A percentile compares a stretch with the other conserved stretches of the same genome.
These are phyloP conservation scores for Narthecium ossifragum DNA, from an alignment of 106 monocot species.

Conservation along the genomic window DNA sequence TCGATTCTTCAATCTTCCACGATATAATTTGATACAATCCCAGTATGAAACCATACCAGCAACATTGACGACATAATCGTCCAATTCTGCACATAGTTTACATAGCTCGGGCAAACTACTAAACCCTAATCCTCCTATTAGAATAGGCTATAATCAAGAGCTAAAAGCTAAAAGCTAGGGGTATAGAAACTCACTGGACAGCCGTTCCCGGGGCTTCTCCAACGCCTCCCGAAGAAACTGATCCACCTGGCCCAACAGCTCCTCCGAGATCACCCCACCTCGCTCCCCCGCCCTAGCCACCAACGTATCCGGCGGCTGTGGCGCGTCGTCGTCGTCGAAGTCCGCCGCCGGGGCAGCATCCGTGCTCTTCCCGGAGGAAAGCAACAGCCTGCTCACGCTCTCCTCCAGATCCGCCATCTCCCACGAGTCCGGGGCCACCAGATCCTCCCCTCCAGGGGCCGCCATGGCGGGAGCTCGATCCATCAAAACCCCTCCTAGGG, in stretches of 20 bases:
- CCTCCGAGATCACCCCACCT: conserved; percentile 18
- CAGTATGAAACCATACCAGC: too few relatives aligned
- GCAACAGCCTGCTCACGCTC: conserved; percentile 35
- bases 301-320: neutral
- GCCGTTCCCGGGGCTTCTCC: conserved; percentile 85
- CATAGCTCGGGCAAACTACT: too few relatives aligned
- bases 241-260: conserved; percentile 56
- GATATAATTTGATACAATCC: too few relatives aligned
- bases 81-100: too few relatives aligned
- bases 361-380: conserved; percentile 22
- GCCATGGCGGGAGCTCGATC: conserved; percentile 15
- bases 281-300: neutral
- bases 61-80: too few relatives aligned
- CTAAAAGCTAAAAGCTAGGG: too few relatives aligned
- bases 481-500: neutral
- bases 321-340: conserved; percentile 9
- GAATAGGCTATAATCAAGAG: too few relatives aligned
- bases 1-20: too few relatives aligned
- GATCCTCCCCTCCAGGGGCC: conserved; percentile 8
- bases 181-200: conserved; percentile 55
- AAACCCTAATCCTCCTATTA: too few relatives aligned
- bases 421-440: conserved; percentile 69
- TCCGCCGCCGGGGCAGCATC: conserved; percentile 1
- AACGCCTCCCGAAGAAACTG: conserved; percentile 86
- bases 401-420: conserved; percentile 78